Evolutionary conservation across 2,329 filamentous ascomycete species (phyloP), one percentile per base, ranked within the genome.

Genomic region (Ploettnerulaceae sp.): DNA sequence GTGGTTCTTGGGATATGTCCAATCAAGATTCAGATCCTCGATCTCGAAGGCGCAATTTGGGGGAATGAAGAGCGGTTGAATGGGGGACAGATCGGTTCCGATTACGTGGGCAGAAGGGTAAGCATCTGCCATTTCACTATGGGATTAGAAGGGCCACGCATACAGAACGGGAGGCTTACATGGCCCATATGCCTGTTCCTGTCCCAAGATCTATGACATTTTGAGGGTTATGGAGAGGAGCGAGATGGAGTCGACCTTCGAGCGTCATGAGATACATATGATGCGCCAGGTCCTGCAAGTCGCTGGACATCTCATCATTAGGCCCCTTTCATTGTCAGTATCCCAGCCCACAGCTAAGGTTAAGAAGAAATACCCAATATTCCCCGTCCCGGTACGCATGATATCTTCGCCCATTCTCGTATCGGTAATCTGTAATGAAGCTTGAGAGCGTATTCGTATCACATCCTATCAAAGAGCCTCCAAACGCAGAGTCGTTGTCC

Each of bases 11-110:
- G 44, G 45, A 20, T 54, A 61, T 1, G 49, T 54, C 55, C 55
- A 60, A 1, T 35, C 20, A 1, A 45, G 24, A 15, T 56, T 54
- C 5, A 54, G 73, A 56, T 85, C 81, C 58, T 84, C 81, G 34
- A 84, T 73, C 37, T 81, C 71, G 55, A 84, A 84, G 39, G 73
- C 69, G 51, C 79, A 76, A 54, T 84, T 85, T 29, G 70, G 67
- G 1, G 78, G 78, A 7, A 81, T 71, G 60, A 72, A 72, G 6
- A 66, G 66, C 1, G 61, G 59, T 44, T 64, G 59, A 7, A 64
- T 61, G 9, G 58, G 58, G 3, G 61, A 62, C 7, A 64, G 51
- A 31, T 64, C 59, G 28, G 52, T 61, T 21, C 56, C 60, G 20
- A 57, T 55, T 3, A 64, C 61, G 37, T 54, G 36, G 5, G 59